phyloP scores from a whole-genome alignment of 768 basidiomycete species.

The Termitomyces sp. region DNA sequence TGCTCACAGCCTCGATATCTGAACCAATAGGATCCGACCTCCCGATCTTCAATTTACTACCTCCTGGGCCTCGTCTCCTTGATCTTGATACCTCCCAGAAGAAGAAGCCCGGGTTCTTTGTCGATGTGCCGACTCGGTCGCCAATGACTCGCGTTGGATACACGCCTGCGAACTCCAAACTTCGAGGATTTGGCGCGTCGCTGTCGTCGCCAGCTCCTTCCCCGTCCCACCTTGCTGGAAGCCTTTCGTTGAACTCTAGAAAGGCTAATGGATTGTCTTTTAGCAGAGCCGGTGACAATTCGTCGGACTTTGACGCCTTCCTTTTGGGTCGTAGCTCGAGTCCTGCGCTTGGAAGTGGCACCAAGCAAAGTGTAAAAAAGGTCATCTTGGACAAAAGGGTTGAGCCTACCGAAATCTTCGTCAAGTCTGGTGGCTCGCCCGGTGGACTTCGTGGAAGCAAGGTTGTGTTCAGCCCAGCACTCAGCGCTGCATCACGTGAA shows the following conservation, averaged over 20 bases:
- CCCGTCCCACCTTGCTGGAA: constrained; percentile 29
- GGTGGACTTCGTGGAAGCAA: constrained; percentile 42
- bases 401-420: constrained; percentile 66
- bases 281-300: constrained; percentile 40
- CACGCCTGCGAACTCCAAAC: constrained; percentile 59
- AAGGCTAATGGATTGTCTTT: constrained; percentile 52
- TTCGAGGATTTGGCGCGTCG: constrained; percentile 64
- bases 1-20: constrained; percentile 80
- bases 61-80: constrained; percentile 60
- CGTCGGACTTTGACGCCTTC: constrained; percentile 53
- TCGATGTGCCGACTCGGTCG: constrained; percentile 70
- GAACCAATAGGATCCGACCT: constrained; percentile 74
- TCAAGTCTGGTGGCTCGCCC: constrained; percentile 40
- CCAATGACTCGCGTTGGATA: constrained; percentile 67
- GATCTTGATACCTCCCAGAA: constrained; percentile 58
- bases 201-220: constrained; percentile 33
- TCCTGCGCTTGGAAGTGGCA: constrained; percentile 63
- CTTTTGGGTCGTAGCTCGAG: constrained; percentile 56
- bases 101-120: constrained; percentile 74
- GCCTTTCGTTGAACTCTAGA: constrained; percentile 45
- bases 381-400: constrained; percentile 84
- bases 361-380: constrained; percentile 85
- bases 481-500: constrained; percentile 72
- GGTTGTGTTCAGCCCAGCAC: constrained; percentile 68
- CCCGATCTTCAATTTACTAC: constrained; percentile 71